These are phyloP conservation scores for Aspergillus cristatus DNA, from an alignment of 495 filamentous ascomycete species.

Conservation along the genomic window DNA sequence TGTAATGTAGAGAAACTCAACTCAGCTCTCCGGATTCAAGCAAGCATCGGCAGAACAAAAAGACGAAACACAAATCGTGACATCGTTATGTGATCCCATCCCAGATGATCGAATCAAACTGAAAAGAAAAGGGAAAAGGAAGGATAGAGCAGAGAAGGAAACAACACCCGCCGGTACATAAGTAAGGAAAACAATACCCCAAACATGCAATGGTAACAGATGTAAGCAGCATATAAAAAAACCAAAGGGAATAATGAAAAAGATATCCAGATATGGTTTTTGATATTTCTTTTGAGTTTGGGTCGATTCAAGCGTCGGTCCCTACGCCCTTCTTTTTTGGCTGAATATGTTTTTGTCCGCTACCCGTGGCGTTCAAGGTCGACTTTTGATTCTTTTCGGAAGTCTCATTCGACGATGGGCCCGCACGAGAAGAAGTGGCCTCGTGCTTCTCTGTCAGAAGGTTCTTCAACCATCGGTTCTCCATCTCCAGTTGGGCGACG, in stretches of 20 bases:
- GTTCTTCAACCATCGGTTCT: slow-evolving; percentile 95
- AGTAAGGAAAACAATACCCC: slow-evolving; percentile 1
- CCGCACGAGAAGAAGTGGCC: slow-evolving; percentile 11
- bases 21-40: too few species aligned
- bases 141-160: neutral
- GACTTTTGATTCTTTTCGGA: slow-evolving; percentile 16
- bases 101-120: slow-evolving; percentile 2
- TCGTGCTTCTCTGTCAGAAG: slow-evolving; percentile 88
- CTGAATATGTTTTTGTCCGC: slow-evolving; percentile 38
- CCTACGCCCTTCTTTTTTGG: slow-evolving; percentile 42
- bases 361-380: slow-evolving; percentile 11
- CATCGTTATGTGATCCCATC: slow-evolving; percentile 15
- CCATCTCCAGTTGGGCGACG: slow-evolving; percentile 80
- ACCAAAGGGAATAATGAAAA: slow-evolving; percentile 1
- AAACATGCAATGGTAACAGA: slow-evolving; percentile 1
- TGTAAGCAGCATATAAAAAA: slow-evolving; percentile 5
- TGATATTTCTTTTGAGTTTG: slow-evolving; percentile 9
- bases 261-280: too few species aligned
- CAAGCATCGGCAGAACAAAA: too few species aligned
- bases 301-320: slow-evolving; percentile 25
- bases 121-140: neutral
- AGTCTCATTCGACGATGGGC: slow-evolving; percentile 15
- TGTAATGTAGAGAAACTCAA: too few species aligned
- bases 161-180: neutral
- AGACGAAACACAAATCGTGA: slow-evolving; percentile 20